Base-by-base conservation (phyloP, 495 filamentous ascomycete species). In the Aspergillus sparsus region DNA sequence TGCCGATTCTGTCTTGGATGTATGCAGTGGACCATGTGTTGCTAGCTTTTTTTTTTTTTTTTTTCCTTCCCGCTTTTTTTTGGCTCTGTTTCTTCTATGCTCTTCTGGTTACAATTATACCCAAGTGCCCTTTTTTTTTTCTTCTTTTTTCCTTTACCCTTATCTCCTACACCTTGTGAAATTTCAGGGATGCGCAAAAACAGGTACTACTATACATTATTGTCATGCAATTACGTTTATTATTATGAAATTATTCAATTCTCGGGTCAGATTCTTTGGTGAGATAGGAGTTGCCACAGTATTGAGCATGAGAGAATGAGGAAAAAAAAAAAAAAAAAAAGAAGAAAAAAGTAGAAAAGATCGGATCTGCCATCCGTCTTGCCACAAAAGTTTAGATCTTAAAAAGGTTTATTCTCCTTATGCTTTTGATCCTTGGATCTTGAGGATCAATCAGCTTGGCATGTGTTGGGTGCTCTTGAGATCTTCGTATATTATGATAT, bases 71-170 rank as follows among this genome's bases (percentile, higher is more conserved):
- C 21, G 18, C 15, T 50, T 5, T 21, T 31, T 6, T 12, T 31
- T 34, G 41, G 7, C n/a, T 61, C 27, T 33, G 13, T 34, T 3
- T 15, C 35, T 52, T 34, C 44, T 47, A 18, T 44, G 34, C 41
- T 62, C 13, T 36, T 37, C n/a, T 45, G 55, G 34, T 62, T 62
- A 37, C 53, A 54, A 47, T 57, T 51, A 51, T 51, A 51, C 49
- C 49, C 49, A 51, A 10, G 9, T 41, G n/a, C 37, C 37, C 37
- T n/a, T 41, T n/a, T n/a, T 41, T n/a, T 41, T 41, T 41, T n/a
- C n/a, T n/a, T 35, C 11, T 45, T 32, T 53, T 46, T 45, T 9
- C n/a, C 9, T 54, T 54, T 54, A 37, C 31, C 39, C 10, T 34
- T 36, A 15, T 34, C 35, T n/a, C n/a, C n/a, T 34, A 53, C 18